Evolutionary conservation across 2,329 filamentous ascomycete genomes (phyloP).

Genomic region (Fusarium sp.): DNA sequence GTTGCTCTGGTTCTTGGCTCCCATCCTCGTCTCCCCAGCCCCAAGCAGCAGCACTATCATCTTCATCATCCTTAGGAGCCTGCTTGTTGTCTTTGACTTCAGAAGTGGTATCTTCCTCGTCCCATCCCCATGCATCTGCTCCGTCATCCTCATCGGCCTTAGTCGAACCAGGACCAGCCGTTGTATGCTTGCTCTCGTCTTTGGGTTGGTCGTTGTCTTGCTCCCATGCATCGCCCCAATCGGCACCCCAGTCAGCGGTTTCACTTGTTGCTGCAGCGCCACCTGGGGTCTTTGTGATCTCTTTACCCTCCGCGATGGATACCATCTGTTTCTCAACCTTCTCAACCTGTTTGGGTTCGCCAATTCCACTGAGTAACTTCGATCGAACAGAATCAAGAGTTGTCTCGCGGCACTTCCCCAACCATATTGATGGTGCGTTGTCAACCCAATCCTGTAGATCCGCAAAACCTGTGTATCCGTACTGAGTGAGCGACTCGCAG

Average conservation of each 20-base stretch:
- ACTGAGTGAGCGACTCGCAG: constrained; percentile 70
- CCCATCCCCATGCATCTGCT: constrained; percentile 87
- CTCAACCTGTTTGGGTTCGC: constrained; percentile 78
- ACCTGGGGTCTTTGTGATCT: constrained; percentile 69
- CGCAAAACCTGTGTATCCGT: constrained; percentile 72
- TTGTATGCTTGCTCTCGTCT: constrained; percentile 39
- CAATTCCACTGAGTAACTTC: constrained; percentile 76
- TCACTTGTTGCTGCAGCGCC: constrained; percentile 60
- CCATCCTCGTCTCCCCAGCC: constrained; percentile 83
- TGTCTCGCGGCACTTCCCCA: constrained; percentile 83
- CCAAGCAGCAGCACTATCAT: constrained; percentile 77
- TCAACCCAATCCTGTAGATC: constrained; percentile 84
- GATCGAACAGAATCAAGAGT: constrained; percentile 81
- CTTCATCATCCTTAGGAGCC: constrained; percentile 54
- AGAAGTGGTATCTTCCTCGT: constrained; percentile 66
- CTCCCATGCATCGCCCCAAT: constrained; percentile 87
- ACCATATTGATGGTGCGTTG: constrained; percentile 85
- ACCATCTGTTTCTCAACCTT: constrained; percentile 87
- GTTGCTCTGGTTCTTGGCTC: constrained; percentile 43
- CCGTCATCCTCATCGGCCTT: constrained; percentile 57
- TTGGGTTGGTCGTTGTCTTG: constrained; percentile 69
- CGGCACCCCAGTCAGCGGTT: constrained; percentile 76
- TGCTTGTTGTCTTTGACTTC: constrained; percentile 35
- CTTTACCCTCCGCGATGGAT: constrained; percentile 73
- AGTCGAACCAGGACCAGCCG: constrained; percentile 37